Conservation (phyloP, 805 yeast species). For the Pichia eremophila region DNA sequence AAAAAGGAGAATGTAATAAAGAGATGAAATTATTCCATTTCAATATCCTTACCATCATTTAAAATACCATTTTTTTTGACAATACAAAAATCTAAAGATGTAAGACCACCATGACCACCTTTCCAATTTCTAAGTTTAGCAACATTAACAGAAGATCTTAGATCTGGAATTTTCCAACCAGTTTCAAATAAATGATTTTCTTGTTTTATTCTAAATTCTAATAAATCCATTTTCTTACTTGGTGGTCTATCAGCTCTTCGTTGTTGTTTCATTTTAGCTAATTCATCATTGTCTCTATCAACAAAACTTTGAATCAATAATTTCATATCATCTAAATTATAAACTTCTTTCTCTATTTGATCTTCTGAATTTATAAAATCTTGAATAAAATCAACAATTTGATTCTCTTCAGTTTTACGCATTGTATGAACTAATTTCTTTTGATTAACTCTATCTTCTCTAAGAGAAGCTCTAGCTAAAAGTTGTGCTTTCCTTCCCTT, state of each 20-base stretch:
- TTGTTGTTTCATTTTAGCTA: conserved; percentile 46
- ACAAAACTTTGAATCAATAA: conserved; percentile 53
- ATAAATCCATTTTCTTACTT: conserved; percentile 53
- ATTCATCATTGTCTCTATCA: conserved; percentile 65
- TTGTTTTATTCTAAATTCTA: conserved; percentile 51
- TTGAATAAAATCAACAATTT: conserved; percentile 52
- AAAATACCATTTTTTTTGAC: conserved; percentile 22
- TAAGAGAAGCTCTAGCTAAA: conserved; percentile 73
- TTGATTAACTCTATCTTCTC: conserved; percentile 62
- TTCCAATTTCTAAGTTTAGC: conserved; percentile 63
- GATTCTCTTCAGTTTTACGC: conserved; percentile 50
- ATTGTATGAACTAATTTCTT: conserved; percentile 50
- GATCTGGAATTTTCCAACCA: conserved; percentile 68
- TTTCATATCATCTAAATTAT: conserved; percentile 50
- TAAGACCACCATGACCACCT: conserved; percentile 71
- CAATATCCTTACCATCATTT: conserved; percentile 6
- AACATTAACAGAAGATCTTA: conserved; percentile 53
- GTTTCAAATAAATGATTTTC: conserved; percentile 56
- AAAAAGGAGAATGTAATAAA: too few species aligned
- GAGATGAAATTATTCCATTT: conserved; percentile 1
- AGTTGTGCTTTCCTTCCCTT: conserved; percentile 84
- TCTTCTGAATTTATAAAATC: conserved; percentile 34
- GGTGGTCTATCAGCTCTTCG: conserved; percentile 89
- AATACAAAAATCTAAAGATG: conserved; percentile 43
- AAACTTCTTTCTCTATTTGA: conserved; percentile 31